Evolutionary conservation across 2,329 filamentous ascomycete genomes (phyloP).

Genomic region (Juglanconis sp.): DNA sequence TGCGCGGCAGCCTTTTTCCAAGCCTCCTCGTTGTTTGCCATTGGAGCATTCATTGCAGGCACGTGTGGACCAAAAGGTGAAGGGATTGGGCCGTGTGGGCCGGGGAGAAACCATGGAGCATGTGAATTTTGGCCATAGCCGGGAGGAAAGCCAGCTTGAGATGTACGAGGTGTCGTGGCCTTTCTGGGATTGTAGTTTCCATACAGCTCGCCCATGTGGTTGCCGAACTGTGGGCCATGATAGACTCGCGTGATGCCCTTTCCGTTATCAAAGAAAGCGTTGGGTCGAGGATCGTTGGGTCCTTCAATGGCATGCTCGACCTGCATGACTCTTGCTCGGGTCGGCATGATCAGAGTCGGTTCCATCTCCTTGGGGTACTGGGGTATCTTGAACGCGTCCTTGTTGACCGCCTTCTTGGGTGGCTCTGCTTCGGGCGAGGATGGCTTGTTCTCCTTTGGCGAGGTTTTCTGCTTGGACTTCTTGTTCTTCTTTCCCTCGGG

Average conservation of each 20-base stretch:
- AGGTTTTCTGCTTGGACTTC: not conserved
- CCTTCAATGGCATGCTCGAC: conserved; percentile 55
- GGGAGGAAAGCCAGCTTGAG: not conserved
- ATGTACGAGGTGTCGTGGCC: not conserved
- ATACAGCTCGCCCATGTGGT: conserved; percentile 45
- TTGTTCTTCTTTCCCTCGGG: conserved; percentile 16
- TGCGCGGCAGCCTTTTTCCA: not conserved
- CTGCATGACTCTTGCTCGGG: conserved; percentile 47
- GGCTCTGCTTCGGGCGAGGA: conserved; percentile 6
- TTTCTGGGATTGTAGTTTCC: conserved; percentile 6
- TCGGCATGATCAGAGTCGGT: conserved; percentile 46
- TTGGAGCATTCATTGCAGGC: not conserved
- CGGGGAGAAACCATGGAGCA: not conserved
- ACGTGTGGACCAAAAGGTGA: not conserved
- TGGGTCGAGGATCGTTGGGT: conserved; percentile 52
- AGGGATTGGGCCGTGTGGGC: not conserved
- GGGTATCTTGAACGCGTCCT: conserved; percentile 13
- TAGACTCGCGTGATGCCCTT: conserved; percentile 54
- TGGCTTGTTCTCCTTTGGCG: conserved; percentile 9
- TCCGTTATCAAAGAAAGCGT: conserved; percentile 55
- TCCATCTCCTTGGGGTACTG: conserved; percentile 21
- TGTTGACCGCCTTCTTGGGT: conserved; percentile 16
- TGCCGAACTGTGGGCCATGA: conserved; percentile 54
- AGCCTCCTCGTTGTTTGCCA: not conserved
- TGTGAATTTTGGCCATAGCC: not conserved